phyloP scores from a whole-genome alignment of 495 filamentous ascomycete species.

The Aspergillus cristatus region DNA sequence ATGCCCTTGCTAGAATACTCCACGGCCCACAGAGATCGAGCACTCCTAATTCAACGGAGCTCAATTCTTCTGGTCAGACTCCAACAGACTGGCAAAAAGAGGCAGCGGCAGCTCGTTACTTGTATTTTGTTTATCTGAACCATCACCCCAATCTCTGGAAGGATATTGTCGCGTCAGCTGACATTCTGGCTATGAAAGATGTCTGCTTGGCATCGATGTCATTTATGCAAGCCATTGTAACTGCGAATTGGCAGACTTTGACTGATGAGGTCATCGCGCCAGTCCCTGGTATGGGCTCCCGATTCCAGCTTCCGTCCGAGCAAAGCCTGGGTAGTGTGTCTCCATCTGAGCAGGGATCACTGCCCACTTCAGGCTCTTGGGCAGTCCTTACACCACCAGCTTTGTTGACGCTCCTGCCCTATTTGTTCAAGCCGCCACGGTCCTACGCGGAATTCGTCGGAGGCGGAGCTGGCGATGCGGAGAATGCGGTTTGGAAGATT shows the following conservation, averaged over 20 bases:
- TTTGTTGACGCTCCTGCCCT: slow-evolving; percentile 44
- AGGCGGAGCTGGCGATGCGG: slow-evolving; percentile 46
- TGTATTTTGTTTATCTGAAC: slow-evolving; percentile 49
- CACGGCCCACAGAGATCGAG: slow-evolving; percentile 36
- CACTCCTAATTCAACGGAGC: slow-evolving; percentile 19
- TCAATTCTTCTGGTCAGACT: slow-evolving; percentile 24
- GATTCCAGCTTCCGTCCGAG: slow-evolving; percentile 37
- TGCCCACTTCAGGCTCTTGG: slow-evolving; percentile 39
- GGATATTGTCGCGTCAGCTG: slow-evolving; percentile 42
- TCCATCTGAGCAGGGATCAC: slow-evolving; percentile 23
- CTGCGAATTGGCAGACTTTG: slow-evolving; percentile 43
- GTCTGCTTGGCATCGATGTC: slow-evolving; percentile 45
- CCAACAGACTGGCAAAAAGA: slow-evolving; percentile 36
- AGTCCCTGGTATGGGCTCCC: slow-evolving; percentile 15
- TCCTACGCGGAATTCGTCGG: slow-evolving; percentile 50
- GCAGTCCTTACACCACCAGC: slow-evolving; percentile 45
- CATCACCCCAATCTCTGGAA: slow-evolving; percentile 42
- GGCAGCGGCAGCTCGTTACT: slow-evolving; percentile 44
- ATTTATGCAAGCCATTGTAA: slow-evolving; percentile 44
- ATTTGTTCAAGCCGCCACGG: slow-evolving; percentile 49
- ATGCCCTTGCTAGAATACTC: slow-evolving; percentile 46
- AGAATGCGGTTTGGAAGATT: slow-evolving; percentile 50
- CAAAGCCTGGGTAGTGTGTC: slow-evolving; percentile 26
- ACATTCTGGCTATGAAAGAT: slow-evolving; percentile 50
- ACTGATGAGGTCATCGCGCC: slow-evolving; percentile 12